Base-by-base conservation (phyloP, 495 filamentous ascomycete species). In the Gamarada debralockiae region DNA sequence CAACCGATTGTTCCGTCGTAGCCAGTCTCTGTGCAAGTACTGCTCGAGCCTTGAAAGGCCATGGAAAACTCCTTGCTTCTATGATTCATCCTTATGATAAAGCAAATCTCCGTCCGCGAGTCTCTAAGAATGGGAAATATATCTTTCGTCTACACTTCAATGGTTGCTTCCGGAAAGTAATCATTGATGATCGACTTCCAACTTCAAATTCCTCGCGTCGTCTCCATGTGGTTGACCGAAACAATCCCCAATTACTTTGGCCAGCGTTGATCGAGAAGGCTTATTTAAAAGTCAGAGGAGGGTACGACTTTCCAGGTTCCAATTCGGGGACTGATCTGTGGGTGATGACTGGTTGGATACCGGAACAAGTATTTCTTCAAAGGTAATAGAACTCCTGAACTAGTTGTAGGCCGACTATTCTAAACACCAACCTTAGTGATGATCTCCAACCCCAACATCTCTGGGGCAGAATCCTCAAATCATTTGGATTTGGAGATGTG, bases 281-380 rank as follows among this genome's bases (percentile, higher is more conserved):
- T 3, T 99, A 97, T 56, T 72, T 99, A n/a, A 99, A 97, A 70
- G 79, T 97, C 7, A 80, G 90, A 18, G 95, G 95, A 27, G 95
- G 93, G 27, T 99, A 99, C 66, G 90, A 97, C 57, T 97, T 99
- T 58, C 93, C 93, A 2, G 93, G 93, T n/a, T 97, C 92, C 60
- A 97, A 99, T 64, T 97, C 92, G 2, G 91, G 88, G 2, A 96
- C 92, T 5, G 93, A 99, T 65, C 69, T 99, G 2, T 89, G 89
- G 73, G 83, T 92, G 12, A 67, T 99, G 43, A 95, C 87, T 1
- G 92, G 92, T 24, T 99, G 93, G 93, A 89, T 99, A 50, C 93
- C 93, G 0, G 92, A 99, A 67, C 93, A 99, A 61, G 69, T 97
- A 3, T 96, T 95, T 60, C 71, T 97, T 3, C 91, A 95, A 52